Percentiles rank a stretch among this genome's conserved stretches.
Conservation (phyloP, 225 moss, liverwort and hornwort genomes). For the Pseudoscleropodium purum region DNA sequence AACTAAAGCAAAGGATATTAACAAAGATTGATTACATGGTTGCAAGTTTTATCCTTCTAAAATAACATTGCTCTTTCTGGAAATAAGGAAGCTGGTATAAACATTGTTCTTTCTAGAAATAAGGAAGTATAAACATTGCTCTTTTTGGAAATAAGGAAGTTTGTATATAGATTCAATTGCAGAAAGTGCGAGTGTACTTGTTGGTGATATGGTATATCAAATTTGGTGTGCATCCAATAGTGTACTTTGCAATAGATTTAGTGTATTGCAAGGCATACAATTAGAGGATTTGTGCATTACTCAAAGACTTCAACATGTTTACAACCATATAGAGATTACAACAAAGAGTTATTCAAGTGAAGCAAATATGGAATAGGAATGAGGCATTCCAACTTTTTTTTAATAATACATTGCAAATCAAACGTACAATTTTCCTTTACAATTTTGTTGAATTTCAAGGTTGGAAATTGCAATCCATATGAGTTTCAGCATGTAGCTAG, state of each 20-base stretch:
- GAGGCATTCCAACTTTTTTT: not conserved
- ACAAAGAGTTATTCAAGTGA: not conserved
- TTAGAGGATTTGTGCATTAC: not conserved
- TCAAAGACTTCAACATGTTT: not conserved
- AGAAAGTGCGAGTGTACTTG: not conserved
- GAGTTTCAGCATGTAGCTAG: not conserved
- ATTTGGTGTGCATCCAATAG: not conserved
- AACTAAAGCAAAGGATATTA: not conserved
- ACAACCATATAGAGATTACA: not conserved
- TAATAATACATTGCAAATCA: not conserved
- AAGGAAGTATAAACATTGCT: too few relatives aligned
- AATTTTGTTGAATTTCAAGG: not conserved
- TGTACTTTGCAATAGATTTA: not conserved
- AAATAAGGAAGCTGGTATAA: too few relatives aligned
- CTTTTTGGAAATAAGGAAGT: too few relatives aligned
- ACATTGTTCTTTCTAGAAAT: too few relatives aligned
- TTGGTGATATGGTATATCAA: not conserved
- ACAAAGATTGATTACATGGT: not conserved
- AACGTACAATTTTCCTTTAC: not conserved
- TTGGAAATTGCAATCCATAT: not conserved
- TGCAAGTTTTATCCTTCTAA: fast-evolving
- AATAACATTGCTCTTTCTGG: too few relatives aligned
- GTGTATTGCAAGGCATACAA: not conserved
- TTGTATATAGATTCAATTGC: not conserved
- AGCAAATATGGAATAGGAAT: not conserved